These are phyloP conservation scores for Aspergillus amoenus DNA, from an alignment of 2,329 filamentous ascomycete genomes.

Conservation along the genomic window DNA sequence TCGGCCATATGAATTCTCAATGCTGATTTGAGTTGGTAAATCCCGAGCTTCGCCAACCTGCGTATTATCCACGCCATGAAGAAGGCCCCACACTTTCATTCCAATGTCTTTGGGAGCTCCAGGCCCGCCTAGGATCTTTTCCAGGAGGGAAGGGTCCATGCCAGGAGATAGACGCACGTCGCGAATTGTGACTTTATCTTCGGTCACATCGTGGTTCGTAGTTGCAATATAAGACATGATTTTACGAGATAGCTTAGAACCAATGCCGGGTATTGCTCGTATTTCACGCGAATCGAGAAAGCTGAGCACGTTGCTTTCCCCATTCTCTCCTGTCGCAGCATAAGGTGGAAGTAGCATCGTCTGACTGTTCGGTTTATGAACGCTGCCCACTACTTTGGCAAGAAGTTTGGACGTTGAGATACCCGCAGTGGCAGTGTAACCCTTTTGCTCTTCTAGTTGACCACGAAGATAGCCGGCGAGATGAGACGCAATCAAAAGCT, in stretches of 20 bases:
- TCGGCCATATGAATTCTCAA: constrained; percentile 85
- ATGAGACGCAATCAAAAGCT: constrained; percentile 76
- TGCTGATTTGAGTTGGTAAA: constrained; percentile 84
- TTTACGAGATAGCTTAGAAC: constrained; percentile 71
- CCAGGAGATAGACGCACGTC: constrained; percentile 63
- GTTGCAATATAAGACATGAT: constrained; percentile 41
- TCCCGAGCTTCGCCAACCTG: constrained; percentile 71
- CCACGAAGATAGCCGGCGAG: constrained; percentile 72
- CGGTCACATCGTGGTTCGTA: constrained; percentile 23
- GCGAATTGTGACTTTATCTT: constrained; percentile 62
- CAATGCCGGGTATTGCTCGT: constrained; percentile 80
- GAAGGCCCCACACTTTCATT: constrained; percentile 68
- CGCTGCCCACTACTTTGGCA: constrained; percentile 78
- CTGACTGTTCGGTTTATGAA: constrained; percentile 84
- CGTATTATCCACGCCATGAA: constrained; percentile 76
- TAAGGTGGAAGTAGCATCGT: constrained; percentile 75
- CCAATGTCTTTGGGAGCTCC: constrained; percentile 73
- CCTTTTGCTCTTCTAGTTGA: constrained; percentile 70
- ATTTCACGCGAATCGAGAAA: constrained; percentile 79
- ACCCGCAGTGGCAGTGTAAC: constrained; percentile 85
- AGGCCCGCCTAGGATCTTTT: constrained; percentile 67
- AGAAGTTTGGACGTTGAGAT: constrained; percentile 85
- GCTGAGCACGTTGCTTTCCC: constrained; percentile 53
- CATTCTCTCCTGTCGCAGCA: constrained; percentile 26
- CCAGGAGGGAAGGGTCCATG: constrained; percentile 65